Evolutionary conservation across 2,329 filamentous ascomycete genomes (phyloP).

Genomic region (Fusarium cicatricum): DNA sequence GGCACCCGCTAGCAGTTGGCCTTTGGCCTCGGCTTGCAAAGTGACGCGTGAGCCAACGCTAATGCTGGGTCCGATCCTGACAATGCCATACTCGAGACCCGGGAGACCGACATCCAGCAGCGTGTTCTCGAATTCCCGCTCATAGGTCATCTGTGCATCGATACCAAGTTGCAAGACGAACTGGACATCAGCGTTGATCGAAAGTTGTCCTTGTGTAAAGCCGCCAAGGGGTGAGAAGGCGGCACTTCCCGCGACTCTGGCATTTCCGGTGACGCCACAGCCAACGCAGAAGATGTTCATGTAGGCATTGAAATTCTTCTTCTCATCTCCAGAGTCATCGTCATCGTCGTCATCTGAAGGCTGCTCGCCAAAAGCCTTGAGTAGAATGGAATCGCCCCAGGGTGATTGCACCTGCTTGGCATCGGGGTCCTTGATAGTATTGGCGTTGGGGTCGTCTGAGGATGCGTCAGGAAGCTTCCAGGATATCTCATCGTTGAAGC

Average conservation of each 20-base stretch:
- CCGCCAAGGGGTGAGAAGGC: constrained; percentile 14
- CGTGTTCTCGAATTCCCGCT: not conserved
- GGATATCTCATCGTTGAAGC: constrained; percentile 22
- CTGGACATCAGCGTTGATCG: not conserved
- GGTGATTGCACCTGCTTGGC: constrained; percentile 38
- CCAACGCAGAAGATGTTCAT: constrained; percentile 45
- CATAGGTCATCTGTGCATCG: not conserved
- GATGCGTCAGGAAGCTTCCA: constrained; percentile 32
- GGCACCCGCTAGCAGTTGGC: constrained; percentile 42
- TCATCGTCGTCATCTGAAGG: not conserved
- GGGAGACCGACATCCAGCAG: not conserved
- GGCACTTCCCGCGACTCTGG: constrained; percentile 39
- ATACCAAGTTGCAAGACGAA: not conserved
- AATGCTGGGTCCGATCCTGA: not conserved
- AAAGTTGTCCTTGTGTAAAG: not conserved
- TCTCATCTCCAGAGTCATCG: constrained; percentile 6
- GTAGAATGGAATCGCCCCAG: constrained; percentile 43
- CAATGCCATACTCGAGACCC: not conserved
- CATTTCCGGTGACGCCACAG: constrained; percentile 42
- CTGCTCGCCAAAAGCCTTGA: constrained; percentile 38
- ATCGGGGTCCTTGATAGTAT: constrained; percentile 25
- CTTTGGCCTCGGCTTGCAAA: constrained; percentile 37
- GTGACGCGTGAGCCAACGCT: not conserved
- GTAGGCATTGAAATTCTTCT: constrained; percentile 23
- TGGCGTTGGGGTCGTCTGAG: constrained; percentile 7